Evolutionary conservation across 2,329 filamentous ascomycete genomes (phyloP).

Genomic region (Aspergillus vadensis): DNA sequence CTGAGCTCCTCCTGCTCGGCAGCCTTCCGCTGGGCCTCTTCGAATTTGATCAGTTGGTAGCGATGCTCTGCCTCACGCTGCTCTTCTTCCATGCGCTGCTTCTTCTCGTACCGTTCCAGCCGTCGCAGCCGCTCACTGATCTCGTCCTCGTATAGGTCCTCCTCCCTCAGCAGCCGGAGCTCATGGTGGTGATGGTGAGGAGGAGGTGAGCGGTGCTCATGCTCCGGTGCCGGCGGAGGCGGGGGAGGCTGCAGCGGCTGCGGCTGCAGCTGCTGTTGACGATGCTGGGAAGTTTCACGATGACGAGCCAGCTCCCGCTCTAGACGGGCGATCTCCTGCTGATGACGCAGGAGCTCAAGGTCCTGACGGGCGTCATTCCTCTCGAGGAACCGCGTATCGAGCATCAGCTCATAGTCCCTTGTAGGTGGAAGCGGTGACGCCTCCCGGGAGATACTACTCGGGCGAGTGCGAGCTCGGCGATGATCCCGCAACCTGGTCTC

Average conservation of each 20-base stretch:
- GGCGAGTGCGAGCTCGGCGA: constrained; percentile 24
- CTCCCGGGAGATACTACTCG: constrained; percentile 27
- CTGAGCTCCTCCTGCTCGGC: constrained; percentile 37
- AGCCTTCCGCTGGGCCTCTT: constrained; percentile 31
- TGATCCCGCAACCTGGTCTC: constrained; percentile 22
- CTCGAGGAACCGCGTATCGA: constrained; percentile 39
- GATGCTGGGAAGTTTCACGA: constrained; percentile 8
- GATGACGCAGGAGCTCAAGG: constrained; percentile 37
- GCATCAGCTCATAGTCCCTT: constrained; percentile 39
- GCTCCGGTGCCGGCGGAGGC: not conserved
- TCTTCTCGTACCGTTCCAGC: constrained; percentile 42
- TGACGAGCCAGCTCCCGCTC: constrained; percentile 36
- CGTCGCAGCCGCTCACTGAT: constrained; percentile 41
- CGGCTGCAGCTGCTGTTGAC: not conserved
- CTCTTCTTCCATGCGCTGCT: constrained; percentile 41
- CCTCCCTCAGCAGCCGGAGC: constrained; percentile 35
- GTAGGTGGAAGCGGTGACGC: constrained; percentile 24
- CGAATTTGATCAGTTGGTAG: constrained; percentile 18
- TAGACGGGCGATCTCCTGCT: constrained; percentile 40
- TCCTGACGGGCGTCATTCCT: constrained; percentile 37
- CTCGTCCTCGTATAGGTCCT: constrained; percentile 48
- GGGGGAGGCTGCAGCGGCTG: not conserved
- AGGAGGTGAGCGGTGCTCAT: not conserved
- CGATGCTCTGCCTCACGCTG: constrained; percentile 20
- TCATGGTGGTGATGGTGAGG: constrained; percentile 15